Evolutionary conservation across 306 rosid species (phyloP), one percentile per base, ranked within the genome.

Genomic region (Notholithocarpus densiflorus): DNA sequence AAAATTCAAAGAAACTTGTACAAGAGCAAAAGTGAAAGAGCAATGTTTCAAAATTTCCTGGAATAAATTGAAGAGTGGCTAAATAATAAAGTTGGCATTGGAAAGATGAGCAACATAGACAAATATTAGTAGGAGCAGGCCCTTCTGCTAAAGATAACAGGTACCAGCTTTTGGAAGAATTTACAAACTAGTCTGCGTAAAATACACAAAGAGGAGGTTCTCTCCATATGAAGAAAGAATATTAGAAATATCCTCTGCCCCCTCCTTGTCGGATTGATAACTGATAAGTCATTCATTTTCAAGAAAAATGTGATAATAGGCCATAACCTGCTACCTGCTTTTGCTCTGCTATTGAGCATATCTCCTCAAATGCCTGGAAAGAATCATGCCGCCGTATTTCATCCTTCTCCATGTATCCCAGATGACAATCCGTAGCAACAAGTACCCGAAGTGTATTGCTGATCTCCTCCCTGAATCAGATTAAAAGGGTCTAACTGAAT

Each of bases 381-480:
- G 98, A 92, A 83, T 95, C 98, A 73, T 95, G 97, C 66, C 98
- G 94, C 11, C 98, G 90, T 52, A 95, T 73, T 83, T 95, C 98
- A 81, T 95, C 98, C 85, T 95, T 92, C 89, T 95, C 98, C 96
- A 95, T 86, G 79, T 95, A 95, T 6, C 98, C 98, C 57, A 95
- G 83, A 84, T 95, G 98, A 77, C 97, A 95, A 80, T 95, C 98
- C 4, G 98, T 92, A 9, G 98, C 98, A 45, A 95, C 91, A 21
- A 95, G 98, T 65, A 95, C 62, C 61, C 97, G 97, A 32, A 95
- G 84, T 0, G 96, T 92, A 82, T 89, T 68, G 71, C 81, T 84
- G 5, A 77, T 53, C 69, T 89, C 94, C n/a, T 79, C 98, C 92
- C 94, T 91, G 72, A 75, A 40, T 40, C 45, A 40, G 45, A 40